These are phyloP conservation scores for Rhizopogon sp. DNA, from an alignment of 768 basidiomycete genomes.

Conservation along the genomic window DNA sequence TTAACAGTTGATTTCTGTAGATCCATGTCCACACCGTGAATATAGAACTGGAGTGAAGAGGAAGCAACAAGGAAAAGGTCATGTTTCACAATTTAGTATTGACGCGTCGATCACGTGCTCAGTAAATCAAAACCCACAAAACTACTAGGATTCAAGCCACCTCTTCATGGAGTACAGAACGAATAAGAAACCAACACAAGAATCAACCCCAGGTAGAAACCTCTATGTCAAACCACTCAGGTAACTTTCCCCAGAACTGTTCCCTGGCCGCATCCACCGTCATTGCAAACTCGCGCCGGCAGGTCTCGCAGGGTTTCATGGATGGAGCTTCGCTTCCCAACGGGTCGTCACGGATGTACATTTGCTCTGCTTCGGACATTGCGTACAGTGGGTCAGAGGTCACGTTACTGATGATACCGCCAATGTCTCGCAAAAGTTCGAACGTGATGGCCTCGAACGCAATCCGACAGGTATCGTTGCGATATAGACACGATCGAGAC, in stretches of 20 bases:
- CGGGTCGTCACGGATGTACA: constrained; percentile 53
- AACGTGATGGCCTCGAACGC: constrained; percentile 74
- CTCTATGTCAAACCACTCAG: constrained; percentile 61
- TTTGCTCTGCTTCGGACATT: constrained; percentile 59
- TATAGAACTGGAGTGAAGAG: background rate
- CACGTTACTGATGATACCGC: constrained; percentile 60
- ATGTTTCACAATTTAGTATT: background rate
- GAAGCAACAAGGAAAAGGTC: too few species aligned
- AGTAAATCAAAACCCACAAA: background rate
- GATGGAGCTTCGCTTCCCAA: constrained; percentile 37
- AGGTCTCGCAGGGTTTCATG: constrained; percentile 61
- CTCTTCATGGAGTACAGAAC: background rate
- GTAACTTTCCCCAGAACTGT: constrained; percentile 61
- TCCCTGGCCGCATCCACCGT: constrained; percentile 55
- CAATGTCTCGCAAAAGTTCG: constrained; percentile 68
- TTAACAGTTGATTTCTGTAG: background rate
- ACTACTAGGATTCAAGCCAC: too few species aligned
- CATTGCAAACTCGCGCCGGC: constrained; percentile 56
- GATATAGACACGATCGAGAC: constrained; percentile 43
- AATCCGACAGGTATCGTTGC: constrained; percentile 57
- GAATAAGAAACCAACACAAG: background rate
- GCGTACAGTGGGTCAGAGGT: constrained; percentile 69
- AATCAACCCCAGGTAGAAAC: constrained; percentile 32
- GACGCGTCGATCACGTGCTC: background rate
- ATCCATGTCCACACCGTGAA: background rate